Evolutionary conservation across 2,329 filamentous ascomycete genomes (phyloP), one percentile per base, ranked within the genome.

Genomic region (Ophiosphaerella korrae): DNA sequence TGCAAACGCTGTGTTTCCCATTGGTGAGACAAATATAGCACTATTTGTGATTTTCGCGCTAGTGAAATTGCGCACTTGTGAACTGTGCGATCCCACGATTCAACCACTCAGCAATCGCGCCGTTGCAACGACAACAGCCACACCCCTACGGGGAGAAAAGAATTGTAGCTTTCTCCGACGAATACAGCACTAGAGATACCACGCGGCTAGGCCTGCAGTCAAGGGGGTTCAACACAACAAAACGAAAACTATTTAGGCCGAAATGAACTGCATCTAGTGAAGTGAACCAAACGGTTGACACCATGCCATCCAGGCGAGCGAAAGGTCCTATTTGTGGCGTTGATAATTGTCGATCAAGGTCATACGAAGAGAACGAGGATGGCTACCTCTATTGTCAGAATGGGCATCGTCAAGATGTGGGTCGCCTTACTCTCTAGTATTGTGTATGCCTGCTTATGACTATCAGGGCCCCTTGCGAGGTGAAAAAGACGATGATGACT

Each of bases 331-430:
- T 67, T 42, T 85, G 83, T 62, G 81, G 80, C 42, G 76, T 83
- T 55, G 81, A 84, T 55, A 82, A 83, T 64, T 96, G 91, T 69
- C 87, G 88, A 52, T 88, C 88, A 36, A 82, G 83, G 55, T 91
- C 70, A 33, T 75, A 73, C 37, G 71, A 88, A 76, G 89, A 90
- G 67, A 78, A 87, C 29, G 88, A 88, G 71, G 88, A 89, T 73
- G 90, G 90, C 3, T 82, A 87, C 50, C 84, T 87, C 55, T 95
- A 90, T 71, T 96, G 91, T 73, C 81, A 87, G 57, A 87, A 89
- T 60, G 90, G 90, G 29, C 91, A 95, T 77, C 84, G 87, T 60
- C 86, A 92, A 62, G 86, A 90, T 75, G 88, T 90, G 75, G 71
- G 72, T 52, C 56, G 14, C 31, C 11, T 14, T 33, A 2, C 1